These are phyloP conservation scores for Luvunga scandens DNA, from an alignment of 345 rosid genomes.

Conservation along the genomic window DNA sequence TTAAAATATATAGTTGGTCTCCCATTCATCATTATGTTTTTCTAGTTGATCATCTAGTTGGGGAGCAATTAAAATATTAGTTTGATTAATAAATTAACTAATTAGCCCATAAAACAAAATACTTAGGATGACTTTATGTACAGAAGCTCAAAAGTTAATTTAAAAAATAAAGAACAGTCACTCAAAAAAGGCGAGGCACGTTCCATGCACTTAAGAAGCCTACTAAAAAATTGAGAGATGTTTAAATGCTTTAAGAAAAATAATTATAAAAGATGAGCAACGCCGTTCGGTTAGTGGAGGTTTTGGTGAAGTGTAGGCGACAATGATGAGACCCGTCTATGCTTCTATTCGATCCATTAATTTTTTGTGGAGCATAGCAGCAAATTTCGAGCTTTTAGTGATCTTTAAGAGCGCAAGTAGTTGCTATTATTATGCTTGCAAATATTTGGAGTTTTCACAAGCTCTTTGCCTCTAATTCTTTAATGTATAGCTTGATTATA, in stretches of 20 bases:
- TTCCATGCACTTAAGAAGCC: not conserved
- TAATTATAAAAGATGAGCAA: not conserved
- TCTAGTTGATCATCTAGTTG: not conserved
- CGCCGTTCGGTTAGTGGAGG: not conserved
- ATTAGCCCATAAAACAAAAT: not conserved
- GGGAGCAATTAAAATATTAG: too few species aligned
- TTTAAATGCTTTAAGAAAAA: not conserved
- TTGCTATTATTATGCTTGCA: not conserved
- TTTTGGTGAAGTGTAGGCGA: not conserved
- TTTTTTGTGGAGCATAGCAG: too few species aligned
- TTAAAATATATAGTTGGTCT: too few species aligned
- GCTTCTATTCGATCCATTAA: not conserved
- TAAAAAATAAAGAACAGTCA: not conserved
- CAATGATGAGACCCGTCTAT: not conserved
- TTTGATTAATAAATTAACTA: not conserved
- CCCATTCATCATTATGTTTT: not conserved
- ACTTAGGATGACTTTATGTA: not conserved
- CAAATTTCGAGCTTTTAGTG: not conserved
- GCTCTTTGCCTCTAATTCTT: not conserved
- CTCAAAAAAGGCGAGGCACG: not conserved
- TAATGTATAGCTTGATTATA: not conserved
- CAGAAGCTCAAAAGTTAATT: not conserved
- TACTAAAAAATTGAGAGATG: not conserved
- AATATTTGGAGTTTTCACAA: not conserved
- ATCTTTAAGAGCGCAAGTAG: not conserved